Conservation (phyloP, 176 grass and related monocot genomes). For the Oropetium thomaeum region DNA sequence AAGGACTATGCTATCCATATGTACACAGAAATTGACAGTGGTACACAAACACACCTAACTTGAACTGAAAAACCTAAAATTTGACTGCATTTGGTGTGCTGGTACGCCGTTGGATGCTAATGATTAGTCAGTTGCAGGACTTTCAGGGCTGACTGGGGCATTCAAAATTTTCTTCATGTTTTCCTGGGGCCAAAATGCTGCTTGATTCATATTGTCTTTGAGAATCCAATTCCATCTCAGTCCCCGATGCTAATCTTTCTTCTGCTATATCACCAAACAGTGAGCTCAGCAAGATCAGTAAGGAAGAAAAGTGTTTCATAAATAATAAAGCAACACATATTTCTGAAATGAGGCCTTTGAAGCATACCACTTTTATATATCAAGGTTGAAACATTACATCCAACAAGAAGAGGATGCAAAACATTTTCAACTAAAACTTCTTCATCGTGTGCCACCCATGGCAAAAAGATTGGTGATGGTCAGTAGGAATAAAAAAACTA, state of each 20-base stretch:
- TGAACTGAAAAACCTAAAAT: constrained; percentile 20
- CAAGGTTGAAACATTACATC: neutral
- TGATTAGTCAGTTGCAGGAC: neutral
- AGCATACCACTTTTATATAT: constrained; percentile 1
- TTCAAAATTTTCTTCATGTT: constrained; percentile 9
- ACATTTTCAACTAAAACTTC: neutral
- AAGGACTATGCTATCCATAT: constrained; percentile 30
- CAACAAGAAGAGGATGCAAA: neutral
- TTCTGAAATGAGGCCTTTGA: neutral
- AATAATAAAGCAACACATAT: neutral
- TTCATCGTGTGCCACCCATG: neutral
- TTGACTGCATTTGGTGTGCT: neutral
- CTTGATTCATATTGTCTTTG: constrained; percentile 14
- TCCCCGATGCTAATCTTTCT: neutral
- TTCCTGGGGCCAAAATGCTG: neutral
- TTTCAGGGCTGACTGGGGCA: neutral
- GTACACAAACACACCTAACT: constrained; percentile 11
- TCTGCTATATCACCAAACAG: constrained; percentile 28
- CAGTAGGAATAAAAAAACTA: neutral
- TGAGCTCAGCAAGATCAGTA: neutral
- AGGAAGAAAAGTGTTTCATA: neutral
- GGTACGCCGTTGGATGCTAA: neutral
- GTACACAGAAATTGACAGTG: constrained; percentile 29
- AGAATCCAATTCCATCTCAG: constrained; percentile 18
- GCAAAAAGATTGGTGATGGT: neutral